Conservation (phyloP, 1,284 basidiomycete genomes). For the Puccinia coronata region DNA sequence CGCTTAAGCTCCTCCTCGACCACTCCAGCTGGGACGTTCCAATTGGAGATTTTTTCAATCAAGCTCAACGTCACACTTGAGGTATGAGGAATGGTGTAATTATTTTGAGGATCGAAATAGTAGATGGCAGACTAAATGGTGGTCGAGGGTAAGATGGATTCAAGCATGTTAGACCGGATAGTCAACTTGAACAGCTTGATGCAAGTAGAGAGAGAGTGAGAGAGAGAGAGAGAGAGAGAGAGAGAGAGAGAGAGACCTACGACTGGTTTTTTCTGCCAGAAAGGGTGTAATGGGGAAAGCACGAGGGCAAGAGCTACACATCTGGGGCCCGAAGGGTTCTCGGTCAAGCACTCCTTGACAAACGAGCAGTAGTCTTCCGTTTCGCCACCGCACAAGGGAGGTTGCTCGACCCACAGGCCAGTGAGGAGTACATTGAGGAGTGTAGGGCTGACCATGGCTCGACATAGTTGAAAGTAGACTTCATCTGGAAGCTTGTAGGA, state of each 20-base stretch:
- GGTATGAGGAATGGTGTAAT: slow-evolving; percentile 67
- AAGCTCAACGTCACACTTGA: slow-evolving; percentile 78
- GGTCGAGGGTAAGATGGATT: not conserved
- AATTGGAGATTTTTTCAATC: slow-evolving; percentile 82
- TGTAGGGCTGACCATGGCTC: slow-evolving; percentile 82
- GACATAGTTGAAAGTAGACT: slow-evolving; percentile 91
- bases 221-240: not conserved
- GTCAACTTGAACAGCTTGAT: no score
- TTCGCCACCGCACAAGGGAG: slow-evolving; percentile 92
- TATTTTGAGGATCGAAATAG: slow-evolving; percentile 60
- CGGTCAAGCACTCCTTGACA: slow-evolving; percentile 91
- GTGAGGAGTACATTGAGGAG: slow-evolving; percentile 86
- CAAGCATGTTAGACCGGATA: not conserved
- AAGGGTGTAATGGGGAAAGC: slow-evolving; percentile 45
- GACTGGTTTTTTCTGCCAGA: slow-evolving; percentile 51
- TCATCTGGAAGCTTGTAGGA: slow-evolving; percentile 93
- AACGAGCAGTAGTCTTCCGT: slow-evolving; percentile 91
- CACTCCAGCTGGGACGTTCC: slow-evolving; percentile 82
- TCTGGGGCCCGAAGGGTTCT: slow-evolving; percentile 81
- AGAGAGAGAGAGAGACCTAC: slow-evolving; percentile 5
- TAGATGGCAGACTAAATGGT: slow-evolving; percentile 60
- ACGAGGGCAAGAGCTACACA: slow-evolving; percentile 68
- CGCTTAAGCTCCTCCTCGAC: slow-evolving; percentile 92
- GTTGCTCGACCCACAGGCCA: slow-evolving; percentile 76
- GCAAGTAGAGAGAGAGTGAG: no score